Percentiles rank a stretch among this genome's conserved stretches.
phyloP scores from a whole-genome alignment of 139 green algal genomes.

The Chlorella ohadii region DNA sequence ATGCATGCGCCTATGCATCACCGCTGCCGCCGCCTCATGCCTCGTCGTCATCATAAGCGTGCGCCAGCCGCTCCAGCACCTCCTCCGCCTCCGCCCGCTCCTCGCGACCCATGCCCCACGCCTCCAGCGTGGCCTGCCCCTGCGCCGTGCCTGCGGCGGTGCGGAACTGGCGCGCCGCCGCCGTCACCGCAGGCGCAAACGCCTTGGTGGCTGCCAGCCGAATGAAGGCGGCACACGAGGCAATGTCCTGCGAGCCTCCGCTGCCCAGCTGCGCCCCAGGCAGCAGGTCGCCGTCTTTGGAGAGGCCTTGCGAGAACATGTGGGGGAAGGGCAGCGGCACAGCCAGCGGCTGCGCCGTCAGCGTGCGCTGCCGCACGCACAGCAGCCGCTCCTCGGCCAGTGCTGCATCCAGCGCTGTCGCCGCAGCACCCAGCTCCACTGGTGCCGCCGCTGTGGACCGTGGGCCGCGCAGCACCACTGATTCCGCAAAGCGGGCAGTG shows the following conservation, averaged over 20 bases:
- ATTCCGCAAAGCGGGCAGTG: constrained; percentile 23
- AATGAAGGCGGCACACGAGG: constrained; percentile 22
- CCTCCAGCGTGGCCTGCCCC: constrained; percentile 28
- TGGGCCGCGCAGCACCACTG: constrained; percentile 41
- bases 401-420: constrained; percentile 23
- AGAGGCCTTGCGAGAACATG: constrained; percentile 30
- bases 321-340: constrained; percentile 51
- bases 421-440: constrained; percentile 7
- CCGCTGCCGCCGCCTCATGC: not conserved
- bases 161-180: not conserved
- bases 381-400: constrained; percentile 33
- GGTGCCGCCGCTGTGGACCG: not conserved
- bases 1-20: not conserved
- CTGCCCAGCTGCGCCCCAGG: not conserved
- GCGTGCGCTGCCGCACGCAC: constrained; percentile 42
- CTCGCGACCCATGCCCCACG: constrained; percentile 23
- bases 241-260: constrained; percentile 8
- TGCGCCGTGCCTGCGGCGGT: not conserved
- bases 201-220: constrained; percentile 17
- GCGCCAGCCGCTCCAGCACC: constrained; percentile 1
- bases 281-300: constrained; percentile 5
- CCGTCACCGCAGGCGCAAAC: constrained; percentile 24
- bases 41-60: constrained; percentile 33
- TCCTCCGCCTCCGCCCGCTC: constrained; percentile 21
- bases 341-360: constrained; percentile 36